Base-by-base conservation (phyloP, 495 filamentous ascomycete species). In the Parmelia sp. region DNA sequence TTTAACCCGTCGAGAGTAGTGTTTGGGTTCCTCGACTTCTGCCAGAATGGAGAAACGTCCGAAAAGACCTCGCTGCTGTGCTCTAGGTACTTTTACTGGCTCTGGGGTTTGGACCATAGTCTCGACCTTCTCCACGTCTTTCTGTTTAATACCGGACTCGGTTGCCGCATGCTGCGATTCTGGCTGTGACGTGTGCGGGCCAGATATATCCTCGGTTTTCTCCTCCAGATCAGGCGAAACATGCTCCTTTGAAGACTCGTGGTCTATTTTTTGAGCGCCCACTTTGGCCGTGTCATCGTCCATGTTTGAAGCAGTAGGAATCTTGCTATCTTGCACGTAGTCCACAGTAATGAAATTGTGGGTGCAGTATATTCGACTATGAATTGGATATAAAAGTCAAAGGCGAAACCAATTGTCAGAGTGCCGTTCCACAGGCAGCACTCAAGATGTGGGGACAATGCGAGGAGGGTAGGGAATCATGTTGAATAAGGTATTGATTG, bases 11-110 rank as follows among this genome's bases (percentile, higher is more conserved):
- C 82, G 82, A 35, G 80, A 73, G 72, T 96, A 96, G 25, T 89
- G 81, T 62, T 86, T 85, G 0, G 92, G 87, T 44, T 86, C 77
- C 60, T 89, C 86, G 45, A 96, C 82, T 74, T 97, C 93, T 6
- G 91, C 89, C n/a, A 97, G 76, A 53, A 96, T 63, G 2, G 89
- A 80, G 4, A 96, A 78, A 55, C 82, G 82, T 6, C 84, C 85
- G 35, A 96, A 80, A 12, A 96, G 76, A 0, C 93, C 93, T 74
- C 91, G 76, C 64, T 92, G 85, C 67, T 89, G 72, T 17, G 77
- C 70, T 61, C 87, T 78, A 2, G 90, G 88, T 9, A 97, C 80
- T 57, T 82, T 75, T 40, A 75, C 72, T n/a, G 80, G 70, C 33
- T 60, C 58, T 37, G 70, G 69, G 6, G 60, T 0, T 25, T 55